Base-by-base conservation (phyloP, 2,329 filamentous ascomycete genomes). In the Cladosporium sp. region DNA sequence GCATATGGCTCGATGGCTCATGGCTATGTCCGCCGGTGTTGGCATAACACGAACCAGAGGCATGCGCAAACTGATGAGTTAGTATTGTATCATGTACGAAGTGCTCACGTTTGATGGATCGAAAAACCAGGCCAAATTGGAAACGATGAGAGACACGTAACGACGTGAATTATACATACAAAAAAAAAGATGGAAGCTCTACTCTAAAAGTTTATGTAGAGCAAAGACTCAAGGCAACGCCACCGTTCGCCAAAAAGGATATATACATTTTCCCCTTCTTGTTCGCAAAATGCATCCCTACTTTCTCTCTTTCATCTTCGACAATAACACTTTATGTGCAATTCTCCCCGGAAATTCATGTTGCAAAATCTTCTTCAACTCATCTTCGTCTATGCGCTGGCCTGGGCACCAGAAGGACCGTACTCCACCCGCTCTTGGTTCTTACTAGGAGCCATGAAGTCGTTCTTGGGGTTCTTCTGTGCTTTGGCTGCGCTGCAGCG, bases 401-500 rank as follows among this genome's bases (percentile, higher is more conserved):
- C 51, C 28, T 30, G 38, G 9, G 51, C 51, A 25, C 28, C 51
- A n/a, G 39, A 28, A 28, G 52, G 52, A 30, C 54, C 54, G 54
- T 56, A 56, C 28, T 40, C 54, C 14, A 56, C 54, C 20, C 36
- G 54, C 40, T 38, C 42, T 3, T 49, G 5, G 15, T 19, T 43
- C 28, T 39, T 43, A 25, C 78, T 78, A 17, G 78, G 76, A 55
- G 78, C 78, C 76, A 80, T 76, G 69, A 80, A 80, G 69, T 80
- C 80, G 30, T 76, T 80, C 59, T 75, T 64, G 25, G 78, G 72
- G 66, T 80, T 77, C 68, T 78, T 79, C 51, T 75, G 70, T 42
- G 88, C 89, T 84, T 97, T 97, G 66, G 92, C 89, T 55, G 90
- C 93, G 51, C 92, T 96, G 82, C 92, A 97, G 73, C 94, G 89